Evolutionary conservation across 257 asterid species (phyloP).

Genomic region (Rhazya stricta): DNA sequence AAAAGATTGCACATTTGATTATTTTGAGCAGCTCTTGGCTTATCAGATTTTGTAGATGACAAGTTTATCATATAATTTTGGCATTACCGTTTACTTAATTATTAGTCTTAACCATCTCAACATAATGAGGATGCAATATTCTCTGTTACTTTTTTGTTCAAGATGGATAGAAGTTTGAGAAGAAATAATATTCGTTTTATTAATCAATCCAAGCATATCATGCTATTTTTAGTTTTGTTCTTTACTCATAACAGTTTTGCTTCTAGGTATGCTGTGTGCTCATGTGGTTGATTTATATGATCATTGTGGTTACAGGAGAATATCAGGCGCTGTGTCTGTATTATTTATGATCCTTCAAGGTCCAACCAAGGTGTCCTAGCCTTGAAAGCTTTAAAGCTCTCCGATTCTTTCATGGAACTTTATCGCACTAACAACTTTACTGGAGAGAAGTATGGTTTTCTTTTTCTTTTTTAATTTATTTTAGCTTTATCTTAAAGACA

Average conservation of each 20-base stretch:
- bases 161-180: not conserved
- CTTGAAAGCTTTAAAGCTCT: slow-evolving; percentile 91
- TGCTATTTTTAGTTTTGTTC: not conserved
- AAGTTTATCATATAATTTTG: not conserved
- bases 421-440: slow-evolving; percentile 76
- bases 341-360: slow-evolving; percentile 94
- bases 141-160: not conserved
- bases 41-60: not conserved
- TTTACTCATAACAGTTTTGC: too few species aligned
- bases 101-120: not conserved
- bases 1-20: not conserved
- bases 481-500: slow-evolving; percentile 1
- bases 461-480: not conserved
- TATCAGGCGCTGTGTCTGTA: slow-evolving; percentile 88
- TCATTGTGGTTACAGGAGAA: slow-evolving; percentile 63
- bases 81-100: not conserved
- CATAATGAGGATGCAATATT: not conserved
- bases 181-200: not conserved
- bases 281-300: not conserved
- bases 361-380: slow-evolving; percentile 96
- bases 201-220: not conserved
- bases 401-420: slow-evolving; percentile 98
- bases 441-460: slow-evolving; percentile 77
- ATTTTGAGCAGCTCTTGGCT: not conserved
- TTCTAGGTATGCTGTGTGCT: not conserved